These are phyloP conservation scores for Pichia membranifaciens DNA, from an alignment of 805 yeast genomes.

Conservation along the genomic window DNA sequence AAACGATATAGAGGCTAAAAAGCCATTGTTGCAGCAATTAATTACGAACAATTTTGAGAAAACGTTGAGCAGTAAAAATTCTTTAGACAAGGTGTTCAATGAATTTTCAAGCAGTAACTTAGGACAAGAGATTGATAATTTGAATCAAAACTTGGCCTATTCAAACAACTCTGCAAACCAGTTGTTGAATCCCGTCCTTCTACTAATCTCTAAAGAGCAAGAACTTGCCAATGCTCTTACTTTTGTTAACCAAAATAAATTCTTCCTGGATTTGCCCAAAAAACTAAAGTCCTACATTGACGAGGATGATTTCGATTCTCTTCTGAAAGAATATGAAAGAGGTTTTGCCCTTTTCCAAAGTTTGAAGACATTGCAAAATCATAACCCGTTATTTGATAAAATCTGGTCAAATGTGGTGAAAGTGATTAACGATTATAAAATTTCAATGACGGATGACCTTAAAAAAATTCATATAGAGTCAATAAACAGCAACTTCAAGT, in stretches of 20 bases:
- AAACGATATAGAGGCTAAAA: slow-evolving; percentile 41
- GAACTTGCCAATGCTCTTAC: slow-evolving; percentile 44
- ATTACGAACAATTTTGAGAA: slow-evolving; percentile 56
- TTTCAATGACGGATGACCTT: slow-evolving; percentile 47
- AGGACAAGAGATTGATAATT: slow-evolving; percentile 14
- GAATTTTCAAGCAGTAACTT: slow-evolving; percentile 38
- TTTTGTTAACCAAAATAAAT: slow-evolving; percentile 46
- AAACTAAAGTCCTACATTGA: slow-evolving; percentile 37
- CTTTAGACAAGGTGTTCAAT: slow-evolving; percentile 53
- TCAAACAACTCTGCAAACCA: slow-evolving; percentile 47
- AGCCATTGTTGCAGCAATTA: slow-evolving; percentile 42
- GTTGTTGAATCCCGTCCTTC: slow-evolving; percentile 54
- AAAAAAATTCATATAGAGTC: slow-evolving; percentile 29
- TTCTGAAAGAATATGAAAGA: slow-evolving; percentile 51
- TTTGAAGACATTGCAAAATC: slow-evolving; percentile 11
- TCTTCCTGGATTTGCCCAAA: slow-evolving; percentile 54
- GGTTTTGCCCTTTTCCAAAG: slow-evolving; percentile 31
- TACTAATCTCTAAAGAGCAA: slow-evolving; percentile 41
- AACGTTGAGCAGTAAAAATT: slow-evolving; percentile 60
- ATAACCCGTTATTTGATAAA: slow-evolving; percentile 35
- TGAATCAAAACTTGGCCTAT: slow-evolving; percentile 37
- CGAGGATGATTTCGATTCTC: slow-evolving; percentile 49
- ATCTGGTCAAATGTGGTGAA: slow-evolving; percentile 53
- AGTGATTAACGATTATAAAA: slow-evolving; percentile 50
- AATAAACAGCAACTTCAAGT: slow-evolving; percentile 19